phyloP scores from a whole-genome alignment of 106 monocot genomes.

The Dioscorea zingiberensis region DNA sequence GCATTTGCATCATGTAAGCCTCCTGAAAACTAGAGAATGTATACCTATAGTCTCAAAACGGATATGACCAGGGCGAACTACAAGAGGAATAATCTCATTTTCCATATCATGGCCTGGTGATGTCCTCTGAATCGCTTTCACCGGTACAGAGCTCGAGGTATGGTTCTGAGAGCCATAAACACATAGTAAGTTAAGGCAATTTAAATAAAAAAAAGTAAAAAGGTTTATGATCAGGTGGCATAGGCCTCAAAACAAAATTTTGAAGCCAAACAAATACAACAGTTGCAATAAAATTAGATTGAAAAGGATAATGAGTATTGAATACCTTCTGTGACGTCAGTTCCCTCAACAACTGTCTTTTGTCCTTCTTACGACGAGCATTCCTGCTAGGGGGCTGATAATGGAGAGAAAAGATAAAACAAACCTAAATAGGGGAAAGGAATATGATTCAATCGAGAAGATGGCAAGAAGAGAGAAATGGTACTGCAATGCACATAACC shows the following conservation, averaged over 20 bases:
- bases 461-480: no score
- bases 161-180: conserved; percentile 10
- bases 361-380: conserved; percentile 63
- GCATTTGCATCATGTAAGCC: not conserved
- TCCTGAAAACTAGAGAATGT: not conserved
- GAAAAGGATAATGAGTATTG: conserved; percentile 10
- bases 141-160: conserved; percentile 2
- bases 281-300: not conserved
- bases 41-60: conserved; percentile 65
- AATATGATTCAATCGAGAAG: no score
- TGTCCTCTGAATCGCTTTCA: conserved; percentile 1
- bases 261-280: not conserved
- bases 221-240: not conserved
- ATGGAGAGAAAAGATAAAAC: not conserved
- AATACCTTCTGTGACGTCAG: no score
- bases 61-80: conserved; percentile 69
- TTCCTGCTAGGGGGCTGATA: conserved; percentile 51
- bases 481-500: not conserved
- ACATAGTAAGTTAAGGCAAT: no score
- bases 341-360: conserved; percentile 31
- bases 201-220: not conserved
- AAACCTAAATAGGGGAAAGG: not conserved
- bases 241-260: not conserved
- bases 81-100: conserved; percentile 42
- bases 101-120: conserved; percentile 12